These are phyloP conservation scores for Cytidiella melzeri DNA, from an alignment of 768 basidiomycete species.

Conservation along the genomic window DNA sequence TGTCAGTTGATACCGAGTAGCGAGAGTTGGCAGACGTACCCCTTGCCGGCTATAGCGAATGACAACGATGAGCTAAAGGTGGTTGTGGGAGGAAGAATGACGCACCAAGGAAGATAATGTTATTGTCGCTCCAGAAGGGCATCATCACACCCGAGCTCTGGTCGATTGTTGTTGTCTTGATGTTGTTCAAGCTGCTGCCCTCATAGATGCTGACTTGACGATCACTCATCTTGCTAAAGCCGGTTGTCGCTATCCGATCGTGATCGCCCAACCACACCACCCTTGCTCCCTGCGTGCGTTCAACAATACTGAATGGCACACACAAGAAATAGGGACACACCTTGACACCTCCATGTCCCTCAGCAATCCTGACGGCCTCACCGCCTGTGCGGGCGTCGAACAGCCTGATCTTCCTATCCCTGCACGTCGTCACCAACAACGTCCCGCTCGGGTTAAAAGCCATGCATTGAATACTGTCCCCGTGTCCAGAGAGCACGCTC, in stretches of 20 bases:
- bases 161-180: conserved; percentile 79
- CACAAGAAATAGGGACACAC: conserved; percentile 7
- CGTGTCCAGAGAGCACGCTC: conserved; percentile 63
- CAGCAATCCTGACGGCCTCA: conserved; percentile 75
- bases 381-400: conserved; percentile 85
- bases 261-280: conserved; percentile 88
- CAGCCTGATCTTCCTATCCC: conserved; percentile 87
- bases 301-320: not conserved
- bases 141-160: conserved; percentile 91
- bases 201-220: conserved; percentile 91
- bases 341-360: conserved; percentile 92
- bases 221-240: conserved; percentile 96
- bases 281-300: conserved; percentile 52
- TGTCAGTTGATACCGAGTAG: conserved; percentile 7
- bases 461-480: conserved; percentile 82
- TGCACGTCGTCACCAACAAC: conserved; percentile 79
- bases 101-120: conserved; percentile 77
- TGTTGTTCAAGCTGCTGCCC: conserved; percentile 60
- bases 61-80: not conserved
- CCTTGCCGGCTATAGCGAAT: conserved; percentile 68
- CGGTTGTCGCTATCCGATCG: conserved; percentile 89
- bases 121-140: conserved; percentile 97
- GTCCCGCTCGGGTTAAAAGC: conserved; percentile 79
- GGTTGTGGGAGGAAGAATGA: conserved; percentile 8
- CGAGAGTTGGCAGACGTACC: conserved; percentile 37